phyloP scores from a whole-genome alignment of 2,329 filamentous ascomycete species.

The Boeremia exigua region DNA sequence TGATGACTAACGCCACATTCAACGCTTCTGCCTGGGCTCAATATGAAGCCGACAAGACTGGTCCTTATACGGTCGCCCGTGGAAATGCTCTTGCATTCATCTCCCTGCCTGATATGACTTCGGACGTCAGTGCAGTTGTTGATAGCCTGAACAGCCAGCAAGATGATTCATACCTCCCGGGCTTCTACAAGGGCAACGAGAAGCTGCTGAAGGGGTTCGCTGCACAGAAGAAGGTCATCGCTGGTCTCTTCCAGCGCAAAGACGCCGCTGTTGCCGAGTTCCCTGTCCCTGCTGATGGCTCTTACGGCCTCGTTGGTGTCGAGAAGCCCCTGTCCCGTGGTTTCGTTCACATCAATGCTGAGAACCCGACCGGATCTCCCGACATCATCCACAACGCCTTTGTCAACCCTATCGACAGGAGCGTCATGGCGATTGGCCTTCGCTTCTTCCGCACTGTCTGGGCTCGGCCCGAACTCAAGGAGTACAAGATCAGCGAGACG shows the following conservation, averaged over 20 bases:
- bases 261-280: constrained; percentile 35
- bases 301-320: constrained; percentile 34
- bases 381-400: constrained; percentile 35
- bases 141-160: constrained; percentile 31
- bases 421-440: constrained; percentile 41
- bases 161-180: constrained; percentile 29
- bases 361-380: constrained; percentile 38
- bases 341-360: constrained; percentile 42
- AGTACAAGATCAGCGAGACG: constrained; percentile 30
- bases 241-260: constrained; percentile 28
- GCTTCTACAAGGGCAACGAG: constrained; percentile 29
- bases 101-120: constrained; percentile 33
- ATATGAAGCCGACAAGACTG: constrained; percentile 41
- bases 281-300: constrained; percentile 46
- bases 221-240: constrained; percentile 32
- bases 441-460: constrained; percentile 43
- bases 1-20: constrained; percentile 41
- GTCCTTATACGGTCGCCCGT: constrained; percentile 35
- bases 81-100: constrained; percentile 36
- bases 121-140: constrained; percentile 15
- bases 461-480: constrained; percentile 33
- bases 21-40: constrained; percentile 39
- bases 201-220: constrained; percentile 30
- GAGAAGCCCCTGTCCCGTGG: constrained; percentile 44
- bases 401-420: constrained; percentile 34